A percentile compares a stretch with the other conserved stretches of the same genome.
phyloP scores from a whole-genome alignment of 176 grass and related monocot species.

The Carex parvula region DNA sequence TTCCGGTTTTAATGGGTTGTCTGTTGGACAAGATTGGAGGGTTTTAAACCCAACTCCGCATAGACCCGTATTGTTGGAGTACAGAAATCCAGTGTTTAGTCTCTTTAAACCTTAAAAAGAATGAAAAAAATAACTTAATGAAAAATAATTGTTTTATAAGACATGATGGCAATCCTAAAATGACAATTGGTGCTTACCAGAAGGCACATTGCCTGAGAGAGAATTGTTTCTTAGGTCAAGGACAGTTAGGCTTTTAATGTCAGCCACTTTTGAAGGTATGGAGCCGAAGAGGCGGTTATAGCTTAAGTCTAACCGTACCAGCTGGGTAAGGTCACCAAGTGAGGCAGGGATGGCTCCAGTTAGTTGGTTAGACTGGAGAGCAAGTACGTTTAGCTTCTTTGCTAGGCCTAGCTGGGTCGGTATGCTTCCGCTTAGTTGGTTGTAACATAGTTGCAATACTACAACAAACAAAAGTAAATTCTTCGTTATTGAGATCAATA shows the following conservation, averaged over 20 bases:
- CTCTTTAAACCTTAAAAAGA: constrained; percentile 52
- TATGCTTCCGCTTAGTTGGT: constrained; percentile 63
- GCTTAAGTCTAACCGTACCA: constrained; percentile 74
- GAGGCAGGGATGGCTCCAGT: constrained; percentile 69
- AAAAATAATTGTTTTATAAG: background rate
- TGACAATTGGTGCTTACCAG: constrained; percentile 40
- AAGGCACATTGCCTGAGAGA: constrained; percentile 71
- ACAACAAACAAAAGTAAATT: constrained; percentile 19
- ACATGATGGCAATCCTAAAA: background rate
- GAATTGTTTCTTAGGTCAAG: constrained; percentile 64
- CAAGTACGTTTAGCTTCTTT: constrained; percentile 60
- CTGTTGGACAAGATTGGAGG: constrained; percentile 41
- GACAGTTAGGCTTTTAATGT: constrained; percentile 39
- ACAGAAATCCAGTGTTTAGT: constrained; percentile 48
- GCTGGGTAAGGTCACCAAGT: constrained; percentile 44
- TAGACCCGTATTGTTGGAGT: constrained; percentile 59
- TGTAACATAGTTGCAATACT: constrained; percentile 85
- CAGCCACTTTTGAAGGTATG: constrained; percentile 58
- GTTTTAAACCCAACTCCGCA: constrained; percentile 58
- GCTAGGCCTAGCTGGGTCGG: constrained; percentile 59
- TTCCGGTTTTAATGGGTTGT: constrained; percentile 28
- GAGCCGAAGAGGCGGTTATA: constrained; percentile 74
- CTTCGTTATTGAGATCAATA: constrained; percentile 12
- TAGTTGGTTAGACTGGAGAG: constrained; percentile 70
- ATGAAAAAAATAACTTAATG: constrained; percentile 14